Conservation (phyloP, 176 grass and related monocot genomes). For the Cenchrus fungigraminus region DNA sequence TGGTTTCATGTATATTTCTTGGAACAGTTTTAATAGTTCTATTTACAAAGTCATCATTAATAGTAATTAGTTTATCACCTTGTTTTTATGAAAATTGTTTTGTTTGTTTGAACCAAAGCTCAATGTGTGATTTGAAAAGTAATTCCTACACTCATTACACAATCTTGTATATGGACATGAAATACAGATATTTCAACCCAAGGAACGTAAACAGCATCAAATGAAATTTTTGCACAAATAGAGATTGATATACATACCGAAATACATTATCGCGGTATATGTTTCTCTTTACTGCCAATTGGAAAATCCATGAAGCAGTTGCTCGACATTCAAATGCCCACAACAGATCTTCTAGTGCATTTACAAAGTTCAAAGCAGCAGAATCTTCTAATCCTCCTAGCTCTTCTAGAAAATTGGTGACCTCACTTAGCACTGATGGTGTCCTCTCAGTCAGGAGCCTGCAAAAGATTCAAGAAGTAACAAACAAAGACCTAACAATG, state of each 20-base stretch:
- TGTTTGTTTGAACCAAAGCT: conserved; percentile 23
- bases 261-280: conserved; percentile 79
- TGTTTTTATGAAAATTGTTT: neutral
- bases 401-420: conserved; percentile 63
- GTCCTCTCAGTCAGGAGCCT: conserved; percentile 74
- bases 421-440: conserved; percentile 54
- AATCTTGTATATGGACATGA: conserved; percentile 19
- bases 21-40: neutral
- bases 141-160: neutral
- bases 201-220: neutral
- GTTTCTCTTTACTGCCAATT: conserved; percentile 77
- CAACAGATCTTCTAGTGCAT: conserved; percentile 87
- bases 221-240: conserved; percentile 19
- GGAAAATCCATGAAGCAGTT: conserved; percentile 89
- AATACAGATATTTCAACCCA: conserved; percentile 20
- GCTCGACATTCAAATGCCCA: conserved; percentile 92
- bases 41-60: neutral
- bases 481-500: conserved; percentile 31
- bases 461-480: conserved; percentile 46
- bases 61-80: neutral
- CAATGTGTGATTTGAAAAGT: neutral
- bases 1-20: neutral
- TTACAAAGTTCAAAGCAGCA: conserved; percentile 89
- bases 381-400: conserved; percentile 60
- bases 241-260: conserved; percentile 55